Base-by-base conservation (phyloP, 441 rosid species). In the Oxalis stricta region DNA sequence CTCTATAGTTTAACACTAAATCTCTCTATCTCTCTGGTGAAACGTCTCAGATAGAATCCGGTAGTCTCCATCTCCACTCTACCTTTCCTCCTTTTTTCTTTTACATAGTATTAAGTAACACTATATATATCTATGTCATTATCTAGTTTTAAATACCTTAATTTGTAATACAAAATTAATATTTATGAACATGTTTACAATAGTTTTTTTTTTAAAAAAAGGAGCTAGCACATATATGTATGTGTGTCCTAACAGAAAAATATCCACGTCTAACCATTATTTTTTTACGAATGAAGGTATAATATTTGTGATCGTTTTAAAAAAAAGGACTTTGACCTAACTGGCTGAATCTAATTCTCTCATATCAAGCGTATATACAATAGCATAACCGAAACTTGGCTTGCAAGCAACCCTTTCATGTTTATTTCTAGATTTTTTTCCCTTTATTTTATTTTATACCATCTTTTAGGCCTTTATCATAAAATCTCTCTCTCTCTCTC, bases 331-430 rank as follows among this genome's bases (percentile, higher is more conserved):
- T n/a, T n/a, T n/a, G n/a, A n/a, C n/a, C n/a, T n/a, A n/a, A n/a
- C n/a, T n/a, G n/a, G n/a, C n/a, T n/a, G n/a, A n/a, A n/a, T n/a
- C n/a, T n/a, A 37, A 53, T 48, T 53, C 55, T 66, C 6, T 35
- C 29, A 49, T 56, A 54, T n/a, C 48, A 52, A 63, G 7, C 71
- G 64, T 58, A 55, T 61, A 52, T 52, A 74, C 58, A 40, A 32
- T 54, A 70, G 37, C 55, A 64, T 40, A 64, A 28, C 70, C 58
- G n/a, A 55, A 55, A 70, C 97, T 75, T 82, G 79, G 57, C 75
- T 68, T 79, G 66, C 91, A 84, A 73, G 97, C 42, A 78, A 76
- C 55, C 71, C 41, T n/a, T 37, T 18, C 44, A 36, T 37, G 12
- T 59, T 30, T 54, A 53, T 41, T 38, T 36, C n/a, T 60, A 44